A percentile compares a stretch with the other conserved stretches of the same genome.
phyloP scores from a whole-genome alignment of 352 stramenopile genomes.

The Phytophthora pluvialis region DNA sequence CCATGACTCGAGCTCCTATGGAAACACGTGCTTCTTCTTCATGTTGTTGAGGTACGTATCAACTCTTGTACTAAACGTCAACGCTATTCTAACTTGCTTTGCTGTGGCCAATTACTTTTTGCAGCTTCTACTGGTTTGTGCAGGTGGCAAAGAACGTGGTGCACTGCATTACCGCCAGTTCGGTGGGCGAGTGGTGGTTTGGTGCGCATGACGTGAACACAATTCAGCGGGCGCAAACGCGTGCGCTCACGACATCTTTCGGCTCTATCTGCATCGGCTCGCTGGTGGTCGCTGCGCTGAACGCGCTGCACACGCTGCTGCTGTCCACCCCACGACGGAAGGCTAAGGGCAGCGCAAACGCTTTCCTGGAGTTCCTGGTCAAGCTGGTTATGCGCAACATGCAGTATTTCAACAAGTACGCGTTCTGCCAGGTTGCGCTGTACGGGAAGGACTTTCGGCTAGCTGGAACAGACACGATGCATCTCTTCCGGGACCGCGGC shows the following conservation, averaged over 20 bases:
- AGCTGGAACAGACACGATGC: constrained; percentile 80
- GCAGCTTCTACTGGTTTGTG: constrained; percentile 86
- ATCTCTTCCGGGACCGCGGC: constrained; percentile 79
- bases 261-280: constrained; percentile 88
- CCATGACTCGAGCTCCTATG: constrained; percentile 66
- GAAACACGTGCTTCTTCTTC: constrained; percentile 86
- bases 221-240: constrained; percentile 67
- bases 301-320: constrained; percentile 69
- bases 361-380: constrained; percentile 84
- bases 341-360: constrained; percentile 65
- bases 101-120: neutral
- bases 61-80: neutral
- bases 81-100: neutral
- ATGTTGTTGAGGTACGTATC: constrained; percentile 77
- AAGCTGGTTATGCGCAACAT: constrained; percentile 74
- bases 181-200: constrained; percentile 89
- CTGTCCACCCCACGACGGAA: constrained; percentile 75
- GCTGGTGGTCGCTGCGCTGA: constrained; percentile 75
- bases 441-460: constrained; percentile 85
- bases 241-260: constrained; percentile 75
- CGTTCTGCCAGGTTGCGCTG: constrained; percentile 86
- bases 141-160: constrained; percentile 87
- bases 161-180: constrained; percentile 82
- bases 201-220: constrained; percentile 75
- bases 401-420: constrained; percentile 90